Base-by-base conservation (phyloP, 2,329 filamentous ascomycete genomes). In the Cladosporium sphaerospermum region DNA sequence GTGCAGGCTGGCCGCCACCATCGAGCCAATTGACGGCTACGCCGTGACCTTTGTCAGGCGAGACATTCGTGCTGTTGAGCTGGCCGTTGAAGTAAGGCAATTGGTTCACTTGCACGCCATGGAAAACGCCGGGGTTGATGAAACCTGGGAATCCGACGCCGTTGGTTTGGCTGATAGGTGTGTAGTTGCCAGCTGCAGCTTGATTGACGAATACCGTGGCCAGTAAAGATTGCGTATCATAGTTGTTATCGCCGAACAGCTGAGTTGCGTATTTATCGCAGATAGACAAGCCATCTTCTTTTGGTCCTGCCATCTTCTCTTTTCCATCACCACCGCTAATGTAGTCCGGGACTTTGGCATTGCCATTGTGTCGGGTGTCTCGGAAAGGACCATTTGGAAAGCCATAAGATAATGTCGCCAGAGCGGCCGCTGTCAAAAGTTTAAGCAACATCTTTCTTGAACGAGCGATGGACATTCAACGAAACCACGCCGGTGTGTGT, bases 181-280 rank as follows among this genome's bases (percentile, higher is more conserved):
- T 80, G 63, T 81, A 82, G 66, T 82, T 82, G 10, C 81, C 80
- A 60, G 82, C 79, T 53, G 82, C 78, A n/a, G 76, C 80, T 5
- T 78, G 82, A 66, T 83, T 82, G 59, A 83, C 78, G 7, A 83
- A 64, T 1, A 78, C 67, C 2, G 75, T 79, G 59, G 83, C 60
- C n/a, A 50, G 34, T 6, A 19, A 31, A 28, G 11, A 28, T 65
- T 85, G 81, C 64, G 82, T 83, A 31, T 71, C 74, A 14, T 78
- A 77, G 36, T 76, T 83, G 70, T 83, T 84, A 37, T 80, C 71
- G 65, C 73, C 78, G 51, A 83, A 71, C 9, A 83, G 65, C n/a
- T 77, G 75, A 3, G 72, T 80, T 33, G 81, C 83, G 68, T 84
- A 84, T 67, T 82, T 82, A 69, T 84, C 81, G 67, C 81, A 84